Evolutionary conservation across 306 rosid species (phyloP).

Genomic region (Vicia sativa): DNA sequence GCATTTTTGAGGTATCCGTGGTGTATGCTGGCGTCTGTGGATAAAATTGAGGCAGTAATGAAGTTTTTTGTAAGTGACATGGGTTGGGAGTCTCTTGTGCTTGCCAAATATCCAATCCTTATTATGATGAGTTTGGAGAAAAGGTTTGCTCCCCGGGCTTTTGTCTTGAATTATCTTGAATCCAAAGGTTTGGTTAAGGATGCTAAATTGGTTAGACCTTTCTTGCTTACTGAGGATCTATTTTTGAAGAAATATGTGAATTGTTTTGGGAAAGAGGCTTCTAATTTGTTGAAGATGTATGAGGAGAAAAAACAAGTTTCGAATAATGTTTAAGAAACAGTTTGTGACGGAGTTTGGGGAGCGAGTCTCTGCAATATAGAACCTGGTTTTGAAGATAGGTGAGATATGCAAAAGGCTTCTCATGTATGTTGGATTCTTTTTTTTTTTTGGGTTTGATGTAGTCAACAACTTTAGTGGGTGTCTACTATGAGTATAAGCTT

Average conservation of each 20-base stretch:
- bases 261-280: slow-evolving; percentile 27
- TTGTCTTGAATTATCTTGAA: slow-evolving; percentile 38
- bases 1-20: slow-evolving; percentile 45
- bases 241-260: slow-evolving; percentile 38
- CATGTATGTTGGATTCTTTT: background rate
- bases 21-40: slow-evolving; percentile 46
- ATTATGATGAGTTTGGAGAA: slow-evolving; percentile 45
- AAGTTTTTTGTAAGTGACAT: slow-evolving; percentile 38
- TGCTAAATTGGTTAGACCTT: background rate
- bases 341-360: too few relatives aligned
- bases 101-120: slow-evolving; percentile 24
- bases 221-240: background rate
- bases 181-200: slow-evolving; percentile 41
- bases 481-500: background rate
- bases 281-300: slow-evolving; percentile 42
- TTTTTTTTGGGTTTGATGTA: too few relatives aligned
- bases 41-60: slow-evolving; percentile 41
- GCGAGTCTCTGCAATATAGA: background rate
- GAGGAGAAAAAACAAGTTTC: slow-evolving; percentile 15
- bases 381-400: background rate
- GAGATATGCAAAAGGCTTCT: background rate
- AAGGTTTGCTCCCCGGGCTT: slow-evolving; percentile 45
- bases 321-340: background rate
- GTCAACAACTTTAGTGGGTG: too few relatives aligned
- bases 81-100: slow-evolving; percentile 43